A percentile compares a stretch with the other conserved stretches of the same genome.
Evolutionary conservation across 345 rosid genomes (phyloP).

Genomic region (Dovyalis caffra): DNA sequence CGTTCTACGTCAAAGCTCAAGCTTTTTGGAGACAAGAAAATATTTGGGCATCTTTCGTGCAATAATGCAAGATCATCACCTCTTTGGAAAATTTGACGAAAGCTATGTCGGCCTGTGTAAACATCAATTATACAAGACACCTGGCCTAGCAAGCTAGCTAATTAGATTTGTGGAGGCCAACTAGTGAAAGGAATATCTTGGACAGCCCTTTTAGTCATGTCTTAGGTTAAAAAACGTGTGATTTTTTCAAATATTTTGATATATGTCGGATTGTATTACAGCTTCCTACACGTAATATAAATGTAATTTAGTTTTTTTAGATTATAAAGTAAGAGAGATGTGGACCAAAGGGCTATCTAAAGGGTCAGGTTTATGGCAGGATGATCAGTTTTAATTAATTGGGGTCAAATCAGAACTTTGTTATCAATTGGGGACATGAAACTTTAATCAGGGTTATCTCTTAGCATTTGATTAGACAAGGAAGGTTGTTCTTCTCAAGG

Average conservation of each 20-base stretch:
- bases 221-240: background rate
- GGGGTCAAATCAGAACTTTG: constrained; percentile 37
- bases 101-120: background rate
- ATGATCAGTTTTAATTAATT: constrained; percentile 1
- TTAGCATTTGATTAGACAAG: constrained; percentile 29
- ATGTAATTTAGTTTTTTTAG: background rate
- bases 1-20: background rate
- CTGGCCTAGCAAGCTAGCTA: background rate
- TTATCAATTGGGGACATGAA: constrained; percentile 27
- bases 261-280: too few species aligned
- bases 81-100: background rate
- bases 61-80: background rate
- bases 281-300: too few species aligned
- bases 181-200: background rate
- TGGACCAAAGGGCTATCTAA: background rate
- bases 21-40: background rate
- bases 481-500: constrained; percentile 34
- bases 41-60: background rate
- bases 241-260: too few species aligned
- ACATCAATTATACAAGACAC: background rate
- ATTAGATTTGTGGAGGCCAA: background rate
- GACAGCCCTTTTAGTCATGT: background rate
- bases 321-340: background rate
- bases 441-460: constrained; percentile 25
- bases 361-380: background rate